Conservation (phyloP, 371 early-diverging fungal species). For the Funneliformis caledonium region DNA sequence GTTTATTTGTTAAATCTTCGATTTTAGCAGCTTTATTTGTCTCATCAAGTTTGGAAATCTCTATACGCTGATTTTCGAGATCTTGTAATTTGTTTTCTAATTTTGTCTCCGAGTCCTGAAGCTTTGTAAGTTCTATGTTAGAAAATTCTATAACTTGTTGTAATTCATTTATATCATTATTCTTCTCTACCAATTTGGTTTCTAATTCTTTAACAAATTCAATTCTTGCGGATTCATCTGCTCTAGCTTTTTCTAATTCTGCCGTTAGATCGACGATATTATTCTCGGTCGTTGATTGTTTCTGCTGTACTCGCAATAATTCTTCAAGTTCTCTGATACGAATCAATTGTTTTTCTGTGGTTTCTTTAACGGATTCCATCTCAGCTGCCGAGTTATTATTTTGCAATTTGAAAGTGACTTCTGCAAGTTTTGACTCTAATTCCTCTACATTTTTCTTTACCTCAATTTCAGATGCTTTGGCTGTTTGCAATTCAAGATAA, state of each 20-base stretch:
- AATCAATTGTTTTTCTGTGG: neutral
- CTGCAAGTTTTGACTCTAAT: slow-evolving; percentile 14
- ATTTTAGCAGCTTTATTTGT: slow-evolving; percentile 16
- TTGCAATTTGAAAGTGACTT: neutral
- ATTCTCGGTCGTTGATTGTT: neutral
- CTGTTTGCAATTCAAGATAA: slow-evolving; percentile 23
- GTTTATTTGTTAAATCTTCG: slow-evolving; percentile 28
- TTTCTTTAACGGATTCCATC: neutral
- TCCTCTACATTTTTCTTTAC: slow-evolving; percentile 2
- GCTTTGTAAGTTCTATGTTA: neutral
- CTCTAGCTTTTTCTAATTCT: slow-evolving; percentile 9
- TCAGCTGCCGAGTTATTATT: neutral
- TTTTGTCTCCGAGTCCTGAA: neutral
- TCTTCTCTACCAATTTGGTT: neutral
- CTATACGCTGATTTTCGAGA: neutral
- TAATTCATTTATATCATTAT: neutral
- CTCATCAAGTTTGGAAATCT: neutral
- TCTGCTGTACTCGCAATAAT: neutral
- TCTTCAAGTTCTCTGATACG: slow-evolving; percentile 17
- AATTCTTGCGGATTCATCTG: neutral
- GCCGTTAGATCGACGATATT: neutral
- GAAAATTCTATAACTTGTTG: neutral
- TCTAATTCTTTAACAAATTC: slow-evolving; percentile 17
- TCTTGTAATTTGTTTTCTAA: slow-evolving; percentile 5
- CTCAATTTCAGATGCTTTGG: neutral